These are phyloP conservation scores for Populus euphratica DNA, from an alignment of 345 rosid genomes.

Conservation along the genomic window DNA sequence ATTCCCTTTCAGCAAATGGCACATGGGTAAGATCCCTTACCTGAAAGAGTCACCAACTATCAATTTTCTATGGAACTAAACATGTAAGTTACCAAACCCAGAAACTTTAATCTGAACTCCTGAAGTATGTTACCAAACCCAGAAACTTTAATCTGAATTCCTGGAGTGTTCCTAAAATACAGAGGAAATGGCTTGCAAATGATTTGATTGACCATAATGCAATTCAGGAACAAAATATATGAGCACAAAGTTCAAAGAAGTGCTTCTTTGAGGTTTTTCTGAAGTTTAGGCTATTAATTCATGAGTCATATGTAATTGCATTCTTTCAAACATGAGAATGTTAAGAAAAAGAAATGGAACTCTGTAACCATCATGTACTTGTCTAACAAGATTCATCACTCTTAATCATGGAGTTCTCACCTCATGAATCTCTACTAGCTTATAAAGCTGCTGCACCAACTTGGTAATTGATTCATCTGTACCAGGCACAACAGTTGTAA, in stretches of 20 bases:
- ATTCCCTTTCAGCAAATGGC: conserved; percentile 70
- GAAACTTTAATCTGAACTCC: background rate
- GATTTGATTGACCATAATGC: background rate
- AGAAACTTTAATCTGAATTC: background rate
- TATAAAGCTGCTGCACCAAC: conserved; percentile 59
- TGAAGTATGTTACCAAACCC: background rate
- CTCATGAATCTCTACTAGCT: conserved; percentile 58
- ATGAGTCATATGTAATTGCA: background rate
- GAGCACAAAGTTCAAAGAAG: background rate
- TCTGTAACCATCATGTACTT: background rate
- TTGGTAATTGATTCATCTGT: conserved; percentile 66
- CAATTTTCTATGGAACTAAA: background rate
- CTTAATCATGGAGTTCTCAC: conserved; percentile 30
- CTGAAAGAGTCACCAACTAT: conserved; percentile 21
- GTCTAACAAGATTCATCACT: background rate
- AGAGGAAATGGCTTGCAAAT: background rate
- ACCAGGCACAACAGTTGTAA: conserved; percentile 62
- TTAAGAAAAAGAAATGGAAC: background rate
- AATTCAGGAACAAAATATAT: background rate
- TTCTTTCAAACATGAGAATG: background rate
- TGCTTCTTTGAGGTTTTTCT: background rate
- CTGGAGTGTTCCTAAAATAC: background rate
- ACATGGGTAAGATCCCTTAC: conserved; percentile 54
- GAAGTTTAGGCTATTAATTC: background rate
- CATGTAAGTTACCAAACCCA: background rate